Conservation (phyloP, 1,284 basidiomycete species). For the Jaminaea rosea region DNA sequence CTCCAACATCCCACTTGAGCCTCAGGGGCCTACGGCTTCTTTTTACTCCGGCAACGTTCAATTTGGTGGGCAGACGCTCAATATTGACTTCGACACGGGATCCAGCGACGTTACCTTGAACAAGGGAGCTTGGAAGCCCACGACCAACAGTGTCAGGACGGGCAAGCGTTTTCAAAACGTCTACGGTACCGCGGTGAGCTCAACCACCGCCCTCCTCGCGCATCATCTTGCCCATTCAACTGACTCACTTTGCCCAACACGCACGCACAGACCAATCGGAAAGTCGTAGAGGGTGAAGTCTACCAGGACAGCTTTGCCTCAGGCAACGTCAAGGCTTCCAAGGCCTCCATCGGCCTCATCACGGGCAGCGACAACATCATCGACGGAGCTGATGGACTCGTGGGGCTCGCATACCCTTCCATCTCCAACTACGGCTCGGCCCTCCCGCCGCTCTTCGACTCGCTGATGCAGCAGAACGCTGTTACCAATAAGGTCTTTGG, state of each 20-base stretch:
- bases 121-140: conserved; percentile 27
- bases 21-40: conserved; percentile 22
- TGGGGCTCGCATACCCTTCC: conserved; percentile 45
- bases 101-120: conserved; percentile 35
- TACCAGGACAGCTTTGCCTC: conserved; percentile 41
- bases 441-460: conserved; percentile 26
- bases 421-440: conserved; percentile 3
- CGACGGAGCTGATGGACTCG: not conserved
- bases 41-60: conserved; percentile 39
- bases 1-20: conserved; percentile 13
- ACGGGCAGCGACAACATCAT: not conserved
- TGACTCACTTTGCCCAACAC: too few species aligned
- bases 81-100: conserved; percentile 44
- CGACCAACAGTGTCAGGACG: conserved; percentile 22
- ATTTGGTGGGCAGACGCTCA: conserved; percentile 27
- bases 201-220: conserved; percentile 51
- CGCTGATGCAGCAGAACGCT: conserved; percentile 14
- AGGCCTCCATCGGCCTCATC: not conserved
- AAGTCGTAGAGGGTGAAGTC: conserved; percentile 32
- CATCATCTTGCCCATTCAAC: too few species aligned
- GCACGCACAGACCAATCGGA: conserved; percentile 30
- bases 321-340: too few species aligned
- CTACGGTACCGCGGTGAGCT: conserved; percentile 52
- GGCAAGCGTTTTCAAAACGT: conserved; percentile 50
- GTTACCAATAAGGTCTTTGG: conserved; percentile 51